phyloP scores from a whole-genome alignment of 305 asterid species.

The Euphrasia arctica region DNA sequence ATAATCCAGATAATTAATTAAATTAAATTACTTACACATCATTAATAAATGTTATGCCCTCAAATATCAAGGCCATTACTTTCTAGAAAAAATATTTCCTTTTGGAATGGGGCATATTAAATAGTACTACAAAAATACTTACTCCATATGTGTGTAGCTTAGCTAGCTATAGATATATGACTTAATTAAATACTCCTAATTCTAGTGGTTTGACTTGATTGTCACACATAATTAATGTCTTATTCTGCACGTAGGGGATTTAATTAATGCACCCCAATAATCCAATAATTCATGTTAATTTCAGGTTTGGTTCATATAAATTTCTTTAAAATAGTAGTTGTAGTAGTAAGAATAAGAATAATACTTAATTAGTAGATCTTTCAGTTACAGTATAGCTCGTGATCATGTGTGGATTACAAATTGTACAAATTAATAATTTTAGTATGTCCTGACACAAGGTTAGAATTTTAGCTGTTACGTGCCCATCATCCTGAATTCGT shows the following conservation, averaged over 20 bases:
- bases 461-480: too few relatives aligned
- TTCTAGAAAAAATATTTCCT: conserved; percentile 25
- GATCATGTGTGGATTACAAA: too few relatives aligned
- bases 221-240: not conserved
- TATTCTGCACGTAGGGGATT: too few relatives aligned
- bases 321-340: too few relatives aligned
- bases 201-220: conserved; percentile 17
- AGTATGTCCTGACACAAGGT: too few relatives aligned
- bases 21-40: conserved; percentile 17
- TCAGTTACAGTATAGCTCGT: too few relatives aligned
- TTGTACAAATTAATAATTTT: too few relatives aligned
- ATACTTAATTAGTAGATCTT: too few relatives aligned
- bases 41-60: conserved; percentile 20
- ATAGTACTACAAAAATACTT: not conserved
- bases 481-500: too few relatives aligned
- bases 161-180: too few relatives aligned
- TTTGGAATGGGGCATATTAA: conserved; percentile 30
- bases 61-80: conserved; percentile 28
- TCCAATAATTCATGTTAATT: not conserved
- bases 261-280: not conserved
- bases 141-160: too few relatives aligned
- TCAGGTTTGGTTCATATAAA: not conserved
- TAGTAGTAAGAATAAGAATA: too few relatives aligned
- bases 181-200: conserved; percentile 9
- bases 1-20: not conserved